These are phyloP conservation scores for Talaromyces sp. DNA, from an alignment of 2,329 filamentous ascomycete species.

Conservation along the genomic window DNA sequence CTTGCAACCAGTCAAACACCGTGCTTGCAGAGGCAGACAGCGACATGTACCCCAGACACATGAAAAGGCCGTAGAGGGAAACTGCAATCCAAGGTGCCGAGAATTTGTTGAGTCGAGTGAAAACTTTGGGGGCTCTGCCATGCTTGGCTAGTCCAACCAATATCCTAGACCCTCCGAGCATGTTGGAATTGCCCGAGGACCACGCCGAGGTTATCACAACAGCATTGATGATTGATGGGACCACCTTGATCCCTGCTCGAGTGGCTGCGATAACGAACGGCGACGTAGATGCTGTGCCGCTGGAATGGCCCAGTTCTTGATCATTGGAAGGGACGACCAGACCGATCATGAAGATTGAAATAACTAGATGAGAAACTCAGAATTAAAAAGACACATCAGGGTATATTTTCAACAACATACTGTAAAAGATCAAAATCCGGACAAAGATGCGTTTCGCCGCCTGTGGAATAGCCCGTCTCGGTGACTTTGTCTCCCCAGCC, in stretches of 20 bases:
- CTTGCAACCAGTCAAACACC: conserved; percentile 71
- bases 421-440: conserved; percentile 61
- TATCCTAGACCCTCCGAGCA: conserved; percentile 68
- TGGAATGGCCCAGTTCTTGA: conserved; percentile 36
- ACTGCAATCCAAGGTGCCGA: conserved; percentile 64
- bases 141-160: conserved; percentile 64
- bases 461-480: conserved; percentile 56
- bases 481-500: conserved; percentile 57
- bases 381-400: neutral
- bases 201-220: conserved; percentile 74
- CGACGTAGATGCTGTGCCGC: conserved; percentile 50
- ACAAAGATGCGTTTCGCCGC: conserved; percentile 59
- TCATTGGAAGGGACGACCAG: conserved; percentile 58
- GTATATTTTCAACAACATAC: conserved; percentile 16
- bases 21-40: conserved; percentile 51
- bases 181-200: conserved; percentile 72
- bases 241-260: conserved; percentile 59
- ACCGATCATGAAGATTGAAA: conserved; percentile 56
- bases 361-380: conserved; percentile 30
- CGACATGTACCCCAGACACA: conserved; percentile 67
- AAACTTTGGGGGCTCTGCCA: conserved; percentile 58
- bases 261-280: conserved; percentile 44
- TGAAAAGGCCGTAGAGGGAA: conserved; percentile 53
- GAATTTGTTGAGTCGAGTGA: conserved; percentile 58
- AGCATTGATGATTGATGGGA: conserved; percentile 72